Evolutionary conservation across 1,284 basidiomycete species (phyloP), one percentile per base, ranked within the genome.

Genomic region (Ceratobasidium sp.): DNA sequence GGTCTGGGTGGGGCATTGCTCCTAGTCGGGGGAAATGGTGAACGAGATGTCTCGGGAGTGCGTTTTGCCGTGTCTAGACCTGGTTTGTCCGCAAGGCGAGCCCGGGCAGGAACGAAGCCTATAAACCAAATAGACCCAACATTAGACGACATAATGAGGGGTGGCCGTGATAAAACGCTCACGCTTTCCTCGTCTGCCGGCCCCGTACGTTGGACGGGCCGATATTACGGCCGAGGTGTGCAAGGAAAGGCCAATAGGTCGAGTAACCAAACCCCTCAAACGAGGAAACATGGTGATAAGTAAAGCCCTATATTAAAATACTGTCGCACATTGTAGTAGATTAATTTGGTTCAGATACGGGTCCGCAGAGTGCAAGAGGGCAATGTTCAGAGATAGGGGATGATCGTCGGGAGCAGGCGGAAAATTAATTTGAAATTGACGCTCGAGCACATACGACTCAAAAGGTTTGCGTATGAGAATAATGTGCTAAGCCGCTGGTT

Each of bases 91-190:
- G 59, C 70, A 11, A 73, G 37, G 11, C 70, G 70, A 49, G 70
- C 70, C 5, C 70, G 70, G 29, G 70, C 70, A 17, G 70, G 70
- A 11, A 64, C 44, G 25, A 62, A 54, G 5, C 49, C 70, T 73
- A 40, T 6, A 13, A 29, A 34, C 2, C 1, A 43, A 61, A 44
- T 43, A 46, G 11, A 11, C 37, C n/a, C 9, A 19, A n/a, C n/a
- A n/a, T 25, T 22, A 43, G n/a, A n/a, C n/a, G 9, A 22, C 9
- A 15, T 46, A 19, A 19, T 49, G 22, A 19, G 19, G 7, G 46
- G 32, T 40, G 29, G 49, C 29, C 43, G 19, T 34, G 9, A 25
- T 44, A 2, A 43, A 51, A 52, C 43, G 43, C 70, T 64, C 40
- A 73, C 70, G 57, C 13, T 62, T 44, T 8, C 54, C 57, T 2